Evolutionary conservation across 305 asterid genomes (phyloP).

Genomic region (Rubia tinctorum): DNA sequence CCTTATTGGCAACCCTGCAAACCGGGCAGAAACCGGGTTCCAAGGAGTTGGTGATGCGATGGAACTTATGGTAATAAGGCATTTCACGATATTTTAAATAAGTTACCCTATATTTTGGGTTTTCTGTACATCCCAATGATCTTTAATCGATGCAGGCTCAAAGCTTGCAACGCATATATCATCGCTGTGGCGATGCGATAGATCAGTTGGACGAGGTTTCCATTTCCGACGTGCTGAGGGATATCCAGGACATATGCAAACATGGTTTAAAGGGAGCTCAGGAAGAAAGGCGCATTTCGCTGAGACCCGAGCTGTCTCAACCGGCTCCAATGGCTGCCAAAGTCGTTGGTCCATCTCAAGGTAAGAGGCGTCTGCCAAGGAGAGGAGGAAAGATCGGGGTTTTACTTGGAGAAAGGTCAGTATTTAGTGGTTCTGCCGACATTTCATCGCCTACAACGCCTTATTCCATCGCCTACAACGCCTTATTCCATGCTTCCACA

Average conservation of each 20-base stretch:
- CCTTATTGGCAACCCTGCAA: constrained; percentile 73
- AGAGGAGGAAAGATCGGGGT: constrained; percentile 45
- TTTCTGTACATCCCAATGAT: background rate
- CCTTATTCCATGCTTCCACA: constrained; percentile 49
- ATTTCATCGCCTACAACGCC: constrained; percentile 28
- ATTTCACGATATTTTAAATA: background rate
- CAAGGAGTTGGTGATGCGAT: constrained; percentile 58
- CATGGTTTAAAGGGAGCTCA: constrained; percentile 59
- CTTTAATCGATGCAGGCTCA: constrained; percentile 24
- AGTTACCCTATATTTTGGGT: background rate
- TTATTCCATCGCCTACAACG: constrained; percentile 34
- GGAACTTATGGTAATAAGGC: constrained; percentile 53
- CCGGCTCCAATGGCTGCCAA: constrained; percentile 36
- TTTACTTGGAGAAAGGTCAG: constrained; percentile 23
- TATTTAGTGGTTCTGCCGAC: constrained; percentile 14
- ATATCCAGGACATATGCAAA: constrained; percentile 68
- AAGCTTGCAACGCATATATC: constrained; percentile 29
- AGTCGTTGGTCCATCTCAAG: constrained; percentile 41
- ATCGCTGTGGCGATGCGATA: constrained; percentile 23
- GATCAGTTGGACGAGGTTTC: constrained; percentile 32
- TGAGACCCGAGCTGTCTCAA: constrained; percentile 36
- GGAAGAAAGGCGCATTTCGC: constrained; percentile 54
- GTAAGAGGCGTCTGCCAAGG: constrained; percentile 51
- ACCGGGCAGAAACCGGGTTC: constrained; percentile 57
- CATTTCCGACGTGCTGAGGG: constrained; percentile 53